Conservation (phyloP, 176 grass and related monocot species). For the Metroxylon sagu region DNA sequence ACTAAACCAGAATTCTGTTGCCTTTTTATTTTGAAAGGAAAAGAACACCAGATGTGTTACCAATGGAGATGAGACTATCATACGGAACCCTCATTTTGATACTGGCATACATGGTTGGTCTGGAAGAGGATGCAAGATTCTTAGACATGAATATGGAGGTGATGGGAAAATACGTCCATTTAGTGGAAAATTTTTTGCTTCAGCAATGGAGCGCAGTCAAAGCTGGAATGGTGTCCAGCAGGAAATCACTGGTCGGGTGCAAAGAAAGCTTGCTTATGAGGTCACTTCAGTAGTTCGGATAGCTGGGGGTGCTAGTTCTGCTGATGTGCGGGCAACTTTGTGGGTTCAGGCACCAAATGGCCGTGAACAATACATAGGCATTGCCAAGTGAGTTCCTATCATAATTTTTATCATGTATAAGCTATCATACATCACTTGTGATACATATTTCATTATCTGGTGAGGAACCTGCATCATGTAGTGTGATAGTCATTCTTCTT, state of each 20-base stretch:
- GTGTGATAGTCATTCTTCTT: not conserved
- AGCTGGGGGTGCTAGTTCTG: slow-evolving; percentile 48
- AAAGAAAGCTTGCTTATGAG: slow-evolving; percentile 63
- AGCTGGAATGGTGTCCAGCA: slow-evolving; percentile 93
- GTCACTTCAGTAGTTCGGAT: slow-evolving; percentile 62
- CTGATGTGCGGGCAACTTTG: slow-evolving; percentile 60
- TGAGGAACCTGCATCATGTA: no score
- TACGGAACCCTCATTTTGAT: slow-evolving; percentile 73
- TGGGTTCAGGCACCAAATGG: slow-evolving; percentile 79
- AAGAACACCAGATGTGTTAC: slow-evolving; percentile 1
- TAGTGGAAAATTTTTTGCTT: slow-evolving; percentile 67
- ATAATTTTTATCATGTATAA: no score
- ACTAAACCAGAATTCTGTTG: not conserved
- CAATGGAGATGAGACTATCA: slow-evolving; percentile 31
- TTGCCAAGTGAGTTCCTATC: slow-evolving; percentile 65
- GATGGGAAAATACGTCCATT: slow-evolving; percentile 55
- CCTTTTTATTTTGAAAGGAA: slow-evolving; percentile 32
- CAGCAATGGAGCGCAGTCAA: slow-evolving; percentile 56
- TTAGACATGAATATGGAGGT: slow-evolving; percentile 50
- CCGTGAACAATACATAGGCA: slow-evolving; percentile 64
- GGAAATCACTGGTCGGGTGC: slow-evolving; percentile 70
- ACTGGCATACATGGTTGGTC: slow-evolving; percentile 75
- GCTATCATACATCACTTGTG: no score
- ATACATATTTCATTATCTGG: no score
- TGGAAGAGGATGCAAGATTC: slow-evolving; percentile 93